Base-by-base conservation (phyloP, 495 filamentous ascomycete species). In the Melanomma pulvis-pyrius region DNA sequence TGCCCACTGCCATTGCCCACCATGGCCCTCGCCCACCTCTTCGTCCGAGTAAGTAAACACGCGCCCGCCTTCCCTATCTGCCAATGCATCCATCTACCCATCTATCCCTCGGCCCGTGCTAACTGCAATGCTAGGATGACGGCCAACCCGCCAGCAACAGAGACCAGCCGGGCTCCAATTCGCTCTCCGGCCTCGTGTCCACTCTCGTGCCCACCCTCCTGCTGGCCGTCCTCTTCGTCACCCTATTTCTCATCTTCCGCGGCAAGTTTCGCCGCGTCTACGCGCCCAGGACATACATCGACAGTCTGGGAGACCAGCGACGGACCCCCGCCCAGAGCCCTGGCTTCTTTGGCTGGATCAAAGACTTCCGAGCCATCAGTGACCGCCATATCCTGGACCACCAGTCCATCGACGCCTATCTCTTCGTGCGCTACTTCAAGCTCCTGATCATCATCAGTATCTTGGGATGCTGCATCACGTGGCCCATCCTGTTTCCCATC, bases 331-430 rank as follows among this genome's bases (percentile, higher is more conserved):
- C 55, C 82, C 90, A 51, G 87, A 89, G 24, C 73, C 79, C 19
- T 80, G 91, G 0, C 86, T 91, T 39, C 8, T 83, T 89, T 71
- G 87, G 88, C 72, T 96, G 92, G 92, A 74, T 97, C 69, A 78
- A 77, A 4, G 76, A 84, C 29, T 94, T 93, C 81, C 89, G 86
- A 82, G 84, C 85, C 76, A 84, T 94, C 54, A 88, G 90, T 34
- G 91, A 97, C 75, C 86, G 86, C 63, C 91, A 91, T 74, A 88
- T 93, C 48, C 83, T 97, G 62, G 89, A 93, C 72, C 91, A 96
- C 75, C 89, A 94, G 77, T 91, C 91, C 2, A 83, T 98, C 77
- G 96, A 96, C 61, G 86, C 67, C 28, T 81, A 76, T 67, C 71
- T 81, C 28, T 79, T 79, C 63, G 71, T 81, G 30, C 75, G 79